A percentile compares a stretch with the other conserved stretches of the same genome.
Evolutionary conservation across 2,329 filamentous ascomycete species (phyloP).

Genomic region (Colletotrichum aenigma): DNA sequence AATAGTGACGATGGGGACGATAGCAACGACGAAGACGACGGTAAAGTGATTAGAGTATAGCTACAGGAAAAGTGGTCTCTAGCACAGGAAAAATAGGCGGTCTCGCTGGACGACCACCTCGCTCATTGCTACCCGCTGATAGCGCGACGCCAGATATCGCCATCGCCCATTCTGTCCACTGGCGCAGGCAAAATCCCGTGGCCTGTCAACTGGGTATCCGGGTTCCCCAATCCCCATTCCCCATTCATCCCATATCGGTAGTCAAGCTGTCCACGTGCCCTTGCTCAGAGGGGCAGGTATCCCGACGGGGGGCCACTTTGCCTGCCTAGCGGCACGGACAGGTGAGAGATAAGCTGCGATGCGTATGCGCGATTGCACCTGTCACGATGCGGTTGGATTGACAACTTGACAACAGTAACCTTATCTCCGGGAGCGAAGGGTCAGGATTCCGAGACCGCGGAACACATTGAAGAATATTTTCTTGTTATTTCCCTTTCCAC

Average conservation of each 20-base stretch:
- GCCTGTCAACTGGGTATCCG: neutral
- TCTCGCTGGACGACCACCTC: neutral
- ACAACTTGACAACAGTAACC: neutral
- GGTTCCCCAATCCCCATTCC: neutral
- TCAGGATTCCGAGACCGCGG: neutral
- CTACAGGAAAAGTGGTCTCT: too few species aligned
- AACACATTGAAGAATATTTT: neutral
- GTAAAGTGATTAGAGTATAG: too few species aligned
- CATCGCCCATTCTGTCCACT: conserved; percentile 1
- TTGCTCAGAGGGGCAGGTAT: neutral
- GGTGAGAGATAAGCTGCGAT: neutral
- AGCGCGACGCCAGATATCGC: conserved; percentile 1
- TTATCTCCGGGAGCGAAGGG: neutral
- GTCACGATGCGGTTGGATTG: neutral
- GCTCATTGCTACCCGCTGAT: neutral
- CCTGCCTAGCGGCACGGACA: neutral
- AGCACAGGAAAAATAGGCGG: too few species aligned
- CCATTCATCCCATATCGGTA: neutral
- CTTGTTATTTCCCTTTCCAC: neutral
- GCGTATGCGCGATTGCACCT: neutral
- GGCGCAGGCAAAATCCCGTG: neutral
- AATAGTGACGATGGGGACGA: too few species aligned
- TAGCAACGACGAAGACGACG: too few species aligned
- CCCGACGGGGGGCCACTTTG: neutral
- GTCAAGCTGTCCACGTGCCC: neutral